Evolutionary conservation across 2,329 filamentous ascomycete species (phyloP).

Genomic region (Aspergillus aculeatus): DNA sequence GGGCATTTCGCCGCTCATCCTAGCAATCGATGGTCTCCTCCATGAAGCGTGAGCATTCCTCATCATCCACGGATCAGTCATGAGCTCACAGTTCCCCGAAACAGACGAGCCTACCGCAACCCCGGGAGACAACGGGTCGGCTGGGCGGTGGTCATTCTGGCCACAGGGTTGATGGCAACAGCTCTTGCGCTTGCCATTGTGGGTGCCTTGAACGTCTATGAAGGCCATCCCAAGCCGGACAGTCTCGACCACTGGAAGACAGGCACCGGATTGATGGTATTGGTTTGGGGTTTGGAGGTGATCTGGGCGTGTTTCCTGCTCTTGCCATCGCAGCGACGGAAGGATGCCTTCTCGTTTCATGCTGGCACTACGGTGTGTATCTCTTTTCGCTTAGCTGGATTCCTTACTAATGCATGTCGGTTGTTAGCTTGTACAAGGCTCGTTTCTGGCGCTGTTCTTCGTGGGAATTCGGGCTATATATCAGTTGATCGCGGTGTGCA

Average conservation of each 20-base stretch:
- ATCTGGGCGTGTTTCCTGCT: slow-evolving; percentile 7
- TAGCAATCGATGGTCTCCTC: slow-evolving; percentile 31
- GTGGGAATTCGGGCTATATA: slow-evolving; percentile 28
- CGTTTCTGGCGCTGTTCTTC: slow-evolving; percentile 17
- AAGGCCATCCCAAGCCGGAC: neutral
- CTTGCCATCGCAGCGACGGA: neutral
- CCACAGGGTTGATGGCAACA: slow-evolving; percentile 1
- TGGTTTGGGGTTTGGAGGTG: slow-evolving; percentile 8
- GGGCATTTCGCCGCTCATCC: slow-evolving; percentile 40
- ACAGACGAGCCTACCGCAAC: slow-evolving; percentile 23
- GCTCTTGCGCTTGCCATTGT: slow-evolving; percentile 7
- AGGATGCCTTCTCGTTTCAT: neutral
- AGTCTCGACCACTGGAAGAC: slow-evolving; percentile 5
- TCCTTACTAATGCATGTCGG: neutral
- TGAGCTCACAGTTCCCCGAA: neutral
- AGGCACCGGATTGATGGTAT: slow-evolving; percentile 9
- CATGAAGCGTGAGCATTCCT: slow-evolving; percentile 35
- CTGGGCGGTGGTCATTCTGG: slow-evolving; percentile 1
- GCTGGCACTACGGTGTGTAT: slow-evolving; percentile 9
- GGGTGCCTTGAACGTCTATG: slow-evolving; percentile 11
- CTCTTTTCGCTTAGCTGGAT: neutral
- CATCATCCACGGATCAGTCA: neutral
- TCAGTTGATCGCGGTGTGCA: slow-evolving; percentile 20
- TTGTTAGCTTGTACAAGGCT: slow-evolving; percentile 2
- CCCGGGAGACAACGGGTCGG: neutral